A percentile compares a stretch with the other conserved stretches of the same genome.
These are phyloP conservation scores for Podochytrium sp. DNA, from an alignment of 192 early-diverging fungal genomes.

Conservation along the genomic window DNA sequence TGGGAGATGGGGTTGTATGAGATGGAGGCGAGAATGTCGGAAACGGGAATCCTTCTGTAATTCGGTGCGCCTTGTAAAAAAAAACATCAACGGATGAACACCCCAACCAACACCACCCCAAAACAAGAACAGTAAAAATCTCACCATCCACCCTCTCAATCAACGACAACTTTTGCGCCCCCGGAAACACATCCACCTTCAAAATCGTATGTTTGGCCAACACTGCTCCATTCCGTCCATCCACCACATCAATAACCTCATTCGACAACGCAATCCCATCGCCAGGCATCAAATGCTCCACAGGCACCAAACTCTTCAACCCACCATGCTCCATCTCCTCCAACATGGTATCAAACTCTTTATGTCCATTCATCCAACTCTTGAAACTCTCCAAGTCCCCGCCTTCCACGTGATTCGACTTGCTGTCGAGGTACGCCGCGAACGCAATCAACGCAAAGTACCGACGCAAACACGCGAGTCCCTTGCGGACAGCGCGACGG, in stretches of 20 bases:
- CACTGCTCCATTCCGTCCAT: constrained; percentile 55
- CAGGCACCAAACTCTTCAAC: constrained; percentile 38
- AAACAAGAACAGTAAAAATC: background rate
- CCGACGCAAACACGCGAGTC: constrained; percentile 40
- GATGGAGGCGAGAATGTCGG: constrained; percentile 25
- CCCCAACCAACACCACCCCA: background rate
- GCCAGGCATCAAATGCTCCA: constrained; percentile 51
- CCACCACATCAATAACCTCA: constrained; percentile 62
- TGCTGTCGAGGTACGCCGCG: constrained; percentile 58
- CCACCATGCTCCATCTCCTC: constrained; percentile 45
- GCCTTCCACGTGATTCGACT: constrained; percentile 21
- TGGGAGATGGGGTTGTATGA: constrained; percentile 4
- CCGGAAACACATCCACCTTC: constrained; percentile 68
- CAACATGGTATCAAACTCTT: constrained; percentile 56
- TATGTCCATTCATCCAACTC: constrained; percentile 55
- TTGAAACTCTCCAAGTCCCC: constrained; percentile 51
- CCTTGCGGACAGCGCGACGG: constrained; percentile 36
- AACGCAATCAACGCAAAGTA: constrained; percentile 67
- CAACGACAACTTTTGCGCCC: constrained; percentile 63
- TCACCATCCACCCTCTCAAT: constrained; percentile 60
- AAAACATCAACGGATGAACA: background rate
- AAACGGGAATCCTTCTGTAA: constrained; percentile 54
- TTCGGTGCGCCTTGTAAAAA: constrained; percentile 54
- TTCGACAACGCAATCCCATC: constrained; percentile 63
- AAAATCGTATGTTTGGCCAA: constrained; percentile 62